These are phyloP conservation scores for Camellia japonica DNA, from an alignment of 148 eudicot species.

Conservation along the genomic window DNA sequence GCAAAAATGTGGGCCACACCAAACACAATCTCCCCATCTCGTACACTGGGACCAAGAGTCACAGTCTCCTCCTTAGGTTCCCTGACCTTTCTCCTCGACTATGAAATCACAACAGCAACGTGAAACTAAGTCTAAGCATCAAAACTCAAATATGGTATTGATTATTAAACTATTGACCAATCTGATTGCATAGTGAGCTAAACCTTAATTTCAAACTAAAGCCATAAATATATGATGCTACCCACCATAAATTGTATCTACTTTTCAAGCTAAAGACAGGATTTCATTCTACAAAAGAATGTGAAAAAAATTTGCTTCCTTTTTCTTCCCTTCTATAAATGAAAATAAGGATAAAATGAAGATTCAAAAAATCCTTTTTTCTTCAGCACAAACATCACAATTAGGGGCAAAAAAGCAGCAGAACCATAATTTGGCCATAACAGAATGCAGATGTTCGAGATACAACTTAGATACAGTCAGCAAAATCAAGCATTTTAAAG, in stretches of 20 bases:
- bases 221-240: background rate
- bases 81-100: conserved; percentile 53
- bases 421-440: background rate
- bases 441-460: background rate
- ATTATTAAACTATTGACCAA: too few species aligned
- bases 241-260: background rate
- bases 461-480: background rate
- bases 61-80: conserved; percentile 82
- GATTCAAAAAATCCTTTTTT: background rate
- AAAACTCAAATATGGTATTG: background rate
- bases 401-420: background rate
- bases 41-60: conserved; percentile 61
- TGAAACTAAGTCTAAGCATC: background rate
- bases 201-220: background rate
- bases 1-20: conserved; percentile 88
- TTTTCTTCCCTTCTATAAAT: background rate
- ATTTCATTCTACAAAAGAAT: too few species aligned
- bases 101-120: background rate
- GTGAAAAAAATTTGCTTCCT: background rate
- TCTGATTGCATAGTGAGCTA: too few species aligned
- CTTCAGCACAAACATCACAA: background rate
- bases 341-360: background rate
- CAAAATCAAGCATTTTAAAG: background rate
- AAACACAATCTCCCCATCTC: conserved; percentile 72
- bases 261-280: background rate